phyloP scores from a whole-genome alignment of 2,329 filamentous ascomycete genomes.

The Cladobotryum mycophilum region DNA sequence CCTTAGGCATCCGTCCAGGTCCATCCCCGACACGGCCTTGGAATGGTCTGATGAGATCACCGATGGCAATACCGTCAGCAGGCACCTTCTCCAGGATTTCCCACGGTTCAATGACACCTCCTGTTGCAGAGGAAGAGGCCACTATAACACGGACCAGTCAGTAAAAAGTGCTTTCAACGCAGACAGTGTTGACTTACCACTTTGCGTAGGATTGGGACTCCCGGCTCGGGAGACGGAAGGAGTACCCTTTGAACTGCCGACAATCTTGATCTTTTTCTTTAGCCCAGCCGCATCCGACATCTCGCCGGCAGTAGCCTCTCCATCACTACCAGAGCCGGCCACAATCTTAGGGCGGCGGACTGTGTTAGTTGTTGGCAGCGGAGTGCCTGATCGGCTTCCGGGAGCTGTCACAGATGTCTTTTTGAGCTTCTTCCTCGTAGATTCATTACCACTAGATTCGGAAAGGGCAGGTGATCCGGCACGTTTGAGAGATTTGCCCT shows the following conservation, averaged over 20 bases:
- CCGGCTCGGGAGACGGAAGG: constrained; percentile 55
- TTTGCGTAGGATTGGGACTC: constrained; percentile 47
- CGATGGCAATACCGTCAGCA: constrained; percentile 48
- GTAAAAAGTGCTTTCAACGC: neutral
- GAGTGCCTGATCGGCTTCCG: constrained; percentile 51
- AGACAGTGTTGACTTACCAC: constrained; percentile 27
- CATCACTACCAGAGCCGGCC: constrained; percentile 62
- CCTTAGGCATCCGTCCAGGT: constrained; percentile 44
- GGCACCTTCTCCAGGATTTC: constrained; percentile 52
- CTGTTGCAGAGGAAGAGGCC: constrained; percentile 30
- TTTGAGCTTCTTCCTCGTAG: constrained; percentile 70
- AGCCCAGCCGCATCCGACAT: constrained; percentile 50
- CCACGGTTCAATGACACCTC: constrained; percentile 36
- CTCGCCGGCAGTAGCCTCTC: constrained; percentile 63
- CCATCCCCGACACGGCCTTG: constrained; percentile 45
- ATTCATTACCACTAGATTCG: constrained; percentile 89
- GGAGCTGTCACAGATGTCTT: constrained; percentile 48
- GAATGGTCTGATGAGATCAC: constrained; percentile 49
- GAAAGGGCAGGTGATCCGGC: constrained; percentile 81
- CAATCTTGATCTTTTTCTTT: constrained; percentile 53
- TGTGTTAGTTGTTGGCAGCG: constrained; percentile 37
- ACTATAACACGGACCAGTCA: constrained; percentile 15
- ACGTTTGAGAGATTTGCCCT: constrained; percentile 66
- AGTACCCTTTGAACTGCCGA: constrained; percentile 41
- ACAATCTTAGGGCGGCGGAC: constrained; percentile 37